Conservation (phyloP, 2,329 filamentous ascomycete species). For the Colletotrichum noveboracense region DNA sequence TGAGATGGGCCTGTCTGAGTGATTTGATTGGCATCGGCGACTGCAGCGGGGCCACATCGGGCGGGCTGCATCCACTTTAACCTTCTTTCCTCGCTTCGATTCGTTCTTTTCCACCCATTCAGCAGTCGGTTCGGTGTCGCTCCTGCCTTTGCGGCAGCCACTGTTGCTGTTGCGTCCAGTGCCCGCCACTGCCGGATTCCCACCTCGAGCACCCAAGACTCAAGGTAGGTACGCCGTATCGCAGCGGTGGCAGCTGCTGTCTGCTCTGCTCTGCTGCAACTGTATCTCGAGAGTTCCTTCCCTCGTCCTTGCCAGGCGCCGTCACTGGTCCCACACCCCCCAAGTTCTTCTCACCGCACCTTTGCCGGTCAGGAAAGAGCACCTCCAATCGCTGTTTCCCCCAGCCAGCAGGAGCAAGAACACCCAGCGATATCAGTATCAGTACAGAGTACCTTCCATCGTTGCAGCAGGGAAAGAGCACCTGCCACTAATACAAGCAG, state of each 20-base stretch:
- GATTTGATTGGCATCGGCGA: background rate
- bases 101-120: background rate
- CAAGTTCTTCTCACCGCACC: constrained; percentile 11
- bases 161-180: background rate
- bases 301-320: background rate
- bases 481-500: background rate
- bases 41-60: background rate
- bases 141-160: background rate
- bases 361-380: background rate
- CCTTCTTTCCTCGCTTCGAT: constrained; percentile 20
- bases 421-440: background rate
- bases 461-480: background rate
- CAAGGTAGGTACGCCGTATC: background rate
- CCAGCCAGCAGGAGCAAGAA: background rate
- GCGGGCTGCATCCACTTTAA: constrained; percentile 12
- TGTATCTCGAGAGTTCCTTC: background rate
- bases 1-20: background rate
- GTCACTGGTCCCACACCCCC: constrained; percentile 14
- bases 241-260: background rate
- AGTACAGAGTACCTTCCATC: background rate
- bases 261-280: background rate
- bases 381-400: background rate
- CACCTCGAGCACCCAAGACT: background rate
- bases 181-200: background rate
- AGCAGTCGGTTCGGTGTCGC: background rate